phyloP scores from a whole-genome alignment of 164 flowering plant genomes.

The Vitis amurensis region DNA sequence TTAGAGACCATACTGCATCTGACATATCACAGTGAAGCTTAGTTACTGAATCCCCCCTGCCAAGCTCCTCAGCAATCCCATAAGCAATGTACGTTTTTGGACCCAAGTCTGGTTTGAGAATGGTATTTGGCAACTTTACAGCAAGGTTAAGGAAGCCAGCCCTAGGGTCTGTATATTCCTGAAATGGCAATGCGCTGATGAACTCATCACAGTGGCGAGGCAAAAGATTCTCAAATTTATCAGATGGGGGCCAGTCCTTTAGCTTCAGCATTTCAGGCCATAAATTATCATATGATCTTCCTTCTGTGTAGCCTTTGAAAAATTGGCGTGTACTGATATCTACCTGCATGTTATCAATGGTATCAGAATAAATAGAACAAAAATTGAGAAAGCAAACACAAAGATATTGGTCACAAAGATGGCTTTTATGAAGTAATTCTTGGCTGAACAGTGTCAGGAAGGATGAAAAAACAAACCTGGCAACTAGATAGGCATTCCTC shows the following conservation, averaged over 20 bases:
- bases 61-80: constrained; percentile 72
- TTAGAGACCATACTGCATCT: constrained; percentile 68
- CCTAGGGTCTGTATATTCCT: constrained; percentile 68
- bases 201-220: constrained; percentile 93
- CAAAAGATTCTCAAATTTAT: constrained; percentile 70
- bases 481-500: constrained; percentile 78
- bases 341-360: constrained; percentile 49
- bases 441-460: neutral
- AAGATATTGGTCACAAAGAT: too few relatives aligned
- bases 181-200: constrained; percentile 73
- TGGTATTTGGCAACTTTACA: constrained; percentile 55
- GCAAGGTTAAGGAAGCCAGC: constrained; percentile 76
- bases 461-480: constrained; percentile 42
- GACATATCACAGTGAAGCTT: constrained; percentile 90
- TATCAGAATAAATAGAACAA: neutral
- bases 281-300: constrained; percentile 50
- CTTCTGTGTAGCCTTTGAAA: constrained; percentile 72
- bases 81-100: constrained; percentile 94
- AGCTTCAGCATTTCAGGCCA: constrained; percentile 97
- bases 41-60: constrained; percentile 94
- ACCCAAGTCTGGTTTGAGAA: constrained; percentile 85
- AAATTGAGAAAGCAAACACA: too few relatives aligned
- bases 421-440: too few relatives aligned
- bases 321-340: constrained; percentile 58
- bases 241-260: constrained; percentile 95